Base-by-base conservation (phyloP, 2,329 filamentous ascomycete species). In the Monilinia laxa region DNA sequence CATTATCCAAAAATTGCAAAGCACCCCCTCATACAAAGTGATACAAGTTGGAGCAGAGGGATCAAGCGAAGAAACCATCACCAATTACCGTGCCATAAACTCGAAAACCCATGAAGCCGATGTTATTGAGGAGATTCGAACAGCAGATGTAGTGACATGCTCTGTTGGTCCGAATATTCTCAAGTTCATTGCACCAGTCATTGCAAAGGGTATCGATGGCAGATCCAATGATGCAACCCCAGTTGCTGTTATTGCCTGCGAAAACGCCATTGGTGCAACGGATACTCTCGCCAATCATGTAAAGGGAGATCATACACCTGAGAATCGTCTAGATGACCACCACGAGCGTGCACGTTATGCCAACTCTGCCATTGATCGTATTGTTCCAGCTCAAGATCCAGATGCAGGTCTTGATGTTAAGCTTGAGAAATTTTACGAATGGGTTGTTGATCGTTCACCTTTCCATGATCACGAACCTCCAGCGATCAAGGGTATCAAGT, bases 371-470 rank as follows among this genome's bases (percentile, higher is more conserved):
- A 97, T 99, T 78, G 95, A 99, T 83, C 92, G 95, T 69, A 99
- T 99, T 77, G 95, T 98, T 31, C 95, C 95, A 18, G 91, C 92
- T 54, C 95, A 98, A 81, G 89, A 92, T 69, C 81, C 87, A 62
- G 82, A 91, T 74, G 86, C 89, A 31, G 93, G 93, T 66, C 85
- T 99, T 55, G 89, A 97, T 76, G 95, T 99, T 72, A 93, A 90
- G 75, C 93, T 99, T 58, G 95, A 99, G 85, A 95, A 95, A 81
- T 99, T 98, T 84, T 97, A 92, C 82, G 95, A 99, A 83, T 99
- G 95, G 95, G 94, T 95, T 51, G 93, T 99, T 62, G 95, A 99
- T 77, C 82, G 87, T 77, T 90, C 87, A 55, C 94, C 94, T 2
- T 97, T 98, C 79, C 84, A 88, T 71, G 86, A 89, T 70, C 81